phyloP scores from a whole-genome alignment of 106 monocot genomes.

The Xerophyta viscosa region DNA sequence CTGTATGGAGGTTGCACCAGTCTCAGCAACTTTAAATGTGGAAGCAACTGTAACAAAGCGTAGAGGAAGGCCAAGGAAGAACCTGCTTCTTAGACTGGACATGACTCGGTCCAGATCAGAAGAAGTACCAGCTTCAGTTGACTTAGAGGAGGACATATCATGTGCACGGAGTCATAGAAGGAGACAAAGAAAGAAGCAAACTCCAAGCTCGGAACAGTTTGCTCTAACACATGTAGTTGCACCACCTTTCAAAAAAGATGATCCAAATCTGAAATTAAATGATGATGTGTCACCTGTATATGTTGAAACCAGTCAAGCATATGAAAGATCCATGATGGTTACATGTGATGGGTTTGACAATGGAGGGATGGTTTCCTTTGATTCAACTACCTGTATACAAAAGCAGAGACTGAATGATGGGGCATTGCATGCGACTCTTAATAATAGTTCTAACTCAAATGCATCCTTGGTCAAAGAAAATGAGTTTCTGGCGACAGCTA shows the following conservation, averaged over 20 bases:
- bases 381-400: too few species aligned
- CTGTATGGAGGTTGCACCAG: background rate
- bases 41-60: conserved; percentile 2
- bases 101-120: background rate
- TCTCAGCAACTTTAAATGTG: background rate
- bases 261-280: background rate
- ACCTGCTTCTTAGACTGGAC: background rate
- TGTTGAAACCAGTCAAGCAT: too few species aligned
- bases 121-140: conserved; percentile 1
- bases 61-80: conserved; percentile 15
- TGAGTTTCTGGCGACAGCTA: too few species aligned
- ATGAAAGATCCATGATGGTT: too few species aligned
- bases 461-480: too few species aligned
- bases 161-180: background rate
- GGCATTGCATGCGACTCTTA: too few species aligned
- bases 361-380: too few species aligned
- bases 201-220: background rate
- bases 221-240: background rate
- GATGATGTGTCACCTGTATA: too few species aligned
- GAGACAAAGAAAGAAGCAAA: conserved; percentile 10
- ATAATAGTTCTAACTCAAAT: too few species aligned
- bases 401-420: too few species aligned
- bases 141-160: conserved; percentile 1
- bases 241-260: background rate
- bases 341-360: too few species aligned